A percentile compares a stretch with the other conserved stretches of the same genome.
phyloP scores from a whole-genome alignment of 805 yeast species.

The Pichia nanzhaoensis region DNA sequence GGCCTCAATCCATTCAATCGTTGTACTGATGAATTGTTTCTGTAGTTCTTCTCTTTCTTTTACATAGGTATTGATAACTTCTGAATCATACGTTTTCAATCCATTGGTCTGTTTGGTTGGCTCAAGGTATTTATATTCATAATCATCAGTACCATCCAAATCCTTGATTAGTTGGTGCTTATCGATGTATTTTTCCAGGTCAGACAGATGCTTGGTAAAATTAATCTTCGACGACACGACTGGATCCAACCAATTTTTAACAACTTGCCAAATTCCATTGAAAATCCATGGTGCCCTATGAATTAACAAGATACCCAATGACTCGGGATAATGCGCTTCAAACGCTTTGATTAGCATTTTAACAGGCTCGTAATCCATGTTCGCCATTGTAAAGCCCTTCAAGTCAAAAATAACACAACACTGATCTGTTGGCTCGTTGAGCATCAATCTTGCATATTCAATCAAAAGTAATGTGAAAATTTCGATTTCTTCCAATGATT shows the following conservation, averaged over 20 bases:
- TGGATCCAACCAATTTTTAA: slow-evolving; percentile 93
- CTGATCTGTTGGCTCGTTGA: slow-evolving; percentile 70
- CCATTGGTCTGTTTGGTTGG: slow-evolving; percentile 60
- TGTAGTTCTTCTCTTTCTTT: slow-evolving; percentile 49
- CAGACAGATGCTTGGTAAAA: slow-evolving; percentile 68
- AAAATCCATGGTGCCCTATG: slow-evolving; percentile 98
- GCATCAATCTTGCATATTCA: slow-evolving; percentile 72
- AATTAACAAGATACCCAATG: slow-evolving; percentile 73
- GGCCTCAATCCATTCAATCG: slow-evolving; percentile 74
- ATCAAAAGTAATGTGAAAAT: slow-evolving; percentile 68
- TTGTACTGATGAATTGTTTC: slow-evolving; percentile 51
- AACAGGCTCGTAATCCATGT: slow-evolving; percentile 90
- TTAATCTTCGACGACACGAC: slow-evolving; percentile 88
- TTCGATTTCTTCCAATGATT: slow-evolving; percentile 64
- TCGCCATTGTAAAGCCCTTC: slow-evolving; percentile 77
- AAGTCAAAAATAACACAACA: slow-evolving; percentile 84
- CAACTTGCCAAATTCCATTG: slow-evolving; percentile 87
- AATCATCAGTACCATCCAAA: slow-evolving; percentile 67
- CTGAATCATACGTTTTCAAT: slow-evolving; percentile 36
- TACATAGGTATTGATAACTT: slow-evolving; percentile 23
- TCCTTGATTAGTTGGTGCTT: slow-evolving; percentile 54
- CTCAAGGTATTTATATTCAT: slow-evolving; percentile 49
- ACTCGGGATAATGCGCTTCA: slow-evolving; percentile 96
- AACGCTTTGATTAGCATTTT: slow-evolving; percentile 83
- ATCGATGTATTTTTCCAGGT: slow-evolving; percentile 58